Conservation (phyloP, 495 filamentous ascomycete genomes). For the Talaromyces thailandensis region DNA sequence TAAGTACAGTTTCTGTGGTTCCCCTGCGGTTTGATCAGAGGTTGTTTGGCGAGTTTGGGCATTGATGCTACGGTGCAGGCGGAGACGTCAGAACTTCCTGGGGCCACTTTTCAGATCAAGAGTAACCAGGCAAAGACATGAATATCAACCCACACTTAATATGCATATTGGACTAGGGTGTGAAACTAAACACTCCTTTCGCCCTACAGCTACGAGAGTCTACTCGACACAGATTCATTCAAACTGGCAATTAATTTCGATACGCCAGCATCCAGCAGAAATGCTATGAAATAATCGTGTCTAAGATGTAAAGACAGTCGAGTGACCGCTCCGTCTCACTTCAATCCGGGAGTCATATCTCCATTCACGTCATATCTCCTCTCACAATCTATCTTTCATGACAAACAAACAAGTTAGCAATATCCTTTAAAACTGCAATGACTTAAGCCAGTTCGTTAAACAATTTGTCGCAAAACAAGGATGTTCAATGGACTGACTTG, state of each 20-base stretch:
- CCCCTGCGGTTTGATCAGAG: constrained; percentile 83
- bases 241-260: background rate
- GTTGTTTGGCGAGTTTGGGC: constrained; percentile 80
- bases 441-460: background rate
- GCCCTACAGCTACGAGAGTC: background rate
- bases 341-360: background rate
- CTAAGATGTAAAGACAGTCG: background rate
- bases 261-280: background rate
- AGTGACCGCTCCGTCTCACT: background rate
- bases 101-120: constrained; percentile 94
- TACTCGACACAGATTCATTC: background rate
- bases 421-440: background rate
- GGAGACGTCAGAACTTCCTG: constrained; percentile 75
- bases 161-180: background rate
- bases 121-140: constrained; percentile 54
- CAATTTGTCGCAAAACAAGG: constrained; percentile 2
- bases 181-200: background rate
- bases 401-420: constrained; percentile 5
- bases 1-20: constrained; percentile 76
- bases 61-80: constrained; percentile 87
- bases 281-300: background rate
- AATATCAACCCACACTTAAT: background rate
- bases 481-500: background rate
- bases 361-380: constrained; percentile 12
- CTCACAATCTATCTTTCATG: constrained; percentile 38